Conservation (phyloP, 1,284 basidiomycete genomes). For the Puccinia novopanici region DNA sequence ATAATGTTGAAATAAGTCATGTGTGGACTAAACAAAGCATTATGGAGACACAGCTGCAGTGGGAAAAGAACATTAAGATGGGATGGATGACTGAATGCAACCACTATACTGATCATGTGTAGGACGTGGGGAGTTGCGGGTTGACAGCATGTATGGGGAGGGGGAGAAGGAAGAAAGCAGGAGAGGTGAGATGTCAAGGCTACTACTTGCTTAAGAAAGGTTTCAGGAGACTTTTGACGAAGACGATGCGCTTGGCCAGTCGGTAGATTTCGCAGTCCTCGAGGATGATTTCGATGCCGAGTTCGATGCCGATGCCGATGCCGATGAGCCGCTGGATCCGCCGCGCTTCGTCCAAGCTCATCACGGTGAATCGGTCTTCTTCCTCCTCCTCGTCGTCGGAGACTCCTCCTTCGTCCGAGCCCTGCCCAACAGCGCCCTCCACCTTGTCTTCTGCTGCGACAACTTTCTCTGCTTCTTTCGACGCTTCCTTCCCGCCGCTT, state of each 20-base stretch:
- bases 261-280: constrained; percentile 86
- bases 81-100: background rate
- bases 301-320: constrained; percentile 81
- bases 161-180: background rate
- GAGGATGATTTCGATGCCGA: constrained; percentile 82
- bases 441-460: background rate
- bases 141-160: background rate
- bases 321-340: constrained; percentile 76
- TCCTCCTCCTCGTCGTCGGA: constrained; percentile 16
- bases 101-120: background rate
- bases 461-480: constrained; percentile 17
- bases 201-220: constrained; percentile 49
- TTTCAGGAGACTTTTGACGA: constrained; percentile 71
- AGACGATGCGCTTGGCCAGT: constrained; percentile 78
- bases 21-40: too few relatives aligned
- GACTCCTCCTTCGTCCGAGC: constrained; percentile 25
- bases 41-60: too few relatives aligned
- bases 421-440: constrained; percentile 17
- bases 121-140: too few relatives aligned
- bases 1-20: too few relatives aligned
- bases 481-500: background rate
- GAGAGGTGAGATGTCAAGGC: background rate
- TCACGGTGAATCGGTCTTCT: constrained; percentile 91
- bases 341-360: constrained; percentile 83
- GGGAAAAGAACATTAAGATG: too few relatives aligned